These are phyloP conservation scores for Acmispon strigosus DNA, from an alignment of 306 rosid species.

Conservation along the genomic window DNA sequence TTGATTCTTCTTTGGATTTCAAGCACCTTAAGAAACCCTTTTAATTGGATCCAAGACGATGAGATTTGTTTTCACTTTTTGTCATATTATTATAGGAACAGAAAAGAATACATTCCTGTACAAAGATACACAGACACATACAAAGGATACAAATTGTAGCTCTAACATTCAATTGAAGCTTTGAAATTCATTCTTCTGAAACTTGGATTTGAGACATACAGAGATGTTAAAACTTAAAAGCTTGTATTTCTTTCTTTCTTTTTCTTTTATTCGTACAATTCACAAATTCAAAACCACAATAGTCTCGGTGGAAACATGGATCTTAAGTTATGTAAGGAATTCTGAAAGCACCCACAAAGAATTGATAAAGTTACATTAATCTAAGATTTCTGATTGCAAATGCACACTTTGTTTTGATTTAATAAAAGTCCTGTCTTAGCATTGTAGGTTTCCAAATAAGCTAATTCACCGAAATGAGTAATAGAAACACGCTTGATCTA, in stretches of 20 bases:
- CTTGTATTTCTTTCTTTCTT: background rate
- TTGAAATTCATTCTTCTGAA: background rate
- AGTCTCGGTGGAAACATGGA: background rate
- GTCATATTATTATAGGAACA: slow-evolving; percentile 1
- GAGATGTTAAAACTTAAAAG: background rate
- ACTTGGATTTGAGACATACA: background rate
- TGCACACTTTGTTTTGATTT: background rate
- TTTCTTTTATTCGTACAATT: background rate
- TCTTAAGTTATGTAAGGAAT: background rate
- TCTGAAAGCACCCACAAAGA: background rate
- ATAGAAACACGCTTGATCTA: too few relatives aligned
- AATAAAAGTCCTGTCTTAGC: too few relatives aligned
- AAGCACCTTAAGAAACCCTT: slow-evolving; percentile 62
- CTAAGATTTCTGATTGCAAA: background rate
- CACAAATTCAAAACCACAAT: background rate
- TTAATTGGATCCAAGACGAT: slow-evolving; percentile 20
- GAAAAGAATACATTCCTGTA: slow-evolving; percentile 14
- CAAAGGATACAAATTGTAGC: slow-evolving; percentile 23
- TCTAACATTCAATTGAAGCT: slow-evolving; percentile 26
- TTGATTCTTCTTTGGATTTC: slow-evolving; percentile 58
- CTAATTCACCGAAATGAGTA: too few relatives aligned
- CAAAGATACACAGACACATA: slow-evolving; percentile 22
- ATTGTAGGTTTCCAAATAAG: too few relatives aligned
- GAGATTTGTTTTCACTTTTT: background rate
- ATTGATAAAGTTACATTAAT: too few relatives aligned